phyloP scores from a whole-genome alignment of 2,329 filamentous ascomycete genomes.

The Chrysosporium queenslandicum region DNA sequence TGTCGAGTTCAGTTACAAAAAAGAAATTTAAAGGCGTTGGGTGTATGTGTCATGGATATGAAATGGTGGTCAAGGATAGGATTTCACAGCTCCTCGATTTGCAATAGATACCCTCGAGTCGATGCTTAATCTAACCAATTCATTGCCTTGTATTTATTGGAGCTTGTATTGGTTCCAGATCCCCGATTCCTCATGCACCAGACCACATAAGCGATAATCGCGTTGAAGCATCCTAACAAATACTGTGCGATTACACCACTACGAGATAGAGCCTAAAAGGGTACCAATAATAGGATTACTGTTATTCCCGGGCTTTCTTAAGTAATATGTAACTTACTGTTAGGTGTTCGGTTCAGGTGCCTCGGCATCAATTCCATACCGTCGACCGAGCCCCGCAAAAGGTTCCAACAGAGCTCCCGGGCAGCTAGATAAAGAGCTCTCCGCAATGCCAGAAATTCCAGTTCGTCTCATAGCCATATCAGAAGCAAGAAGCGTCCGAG shows the following conservation, averaged over 20 bases:
- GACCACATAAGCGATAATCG: not conserved
- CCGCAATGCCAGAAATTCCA: not conserved
- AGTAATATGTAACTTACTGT: too few relatives aligned
- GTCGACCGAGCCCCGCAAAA: slow-evolving; percentile 10
- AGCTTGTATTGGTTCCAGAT: not conserved
- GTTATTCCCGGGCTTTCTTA: too few relatives aligned
- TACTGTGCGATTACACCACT: too few relatives aligned
- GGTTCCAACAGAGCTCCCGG: not conserved
- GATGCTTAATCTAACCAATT: slow-evolving; percentile 38
- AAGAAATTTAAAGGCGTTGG: slow-evolving; percentile 23
- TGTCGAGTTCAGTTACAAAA: not conserved
- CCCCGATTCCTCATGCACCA: not conserved
- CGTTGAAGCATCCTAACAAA: too few relatives aligned
- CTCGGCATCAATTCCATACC: slow-evolving; percentile 4
- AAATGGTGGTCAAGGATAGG: slow-evolving; percentile 25
- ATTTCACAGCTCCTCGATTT: slow-evolving; percentile 40
- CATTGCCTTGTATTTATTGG: slow-evolving; percentile 2
- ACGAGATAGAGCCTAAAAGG: too few relatives aligned
- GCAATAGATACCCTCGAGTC: slow-evolving; percentile 42
- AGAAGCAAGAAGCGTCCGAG: not conserved
- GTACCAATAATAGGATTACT: too few relatives aligned
- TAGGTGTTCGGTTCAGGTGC: not conserved
- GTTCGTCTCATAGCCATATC: not conserved
- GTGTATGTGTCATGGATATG: slow-evolving; percentile 13
- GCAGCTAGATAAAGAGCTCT: slow-evolving; percentile 1